Conservation (phyloP, 1,139 yeast species). For the Zygosaccharomyces pseudobailii region DNA sequence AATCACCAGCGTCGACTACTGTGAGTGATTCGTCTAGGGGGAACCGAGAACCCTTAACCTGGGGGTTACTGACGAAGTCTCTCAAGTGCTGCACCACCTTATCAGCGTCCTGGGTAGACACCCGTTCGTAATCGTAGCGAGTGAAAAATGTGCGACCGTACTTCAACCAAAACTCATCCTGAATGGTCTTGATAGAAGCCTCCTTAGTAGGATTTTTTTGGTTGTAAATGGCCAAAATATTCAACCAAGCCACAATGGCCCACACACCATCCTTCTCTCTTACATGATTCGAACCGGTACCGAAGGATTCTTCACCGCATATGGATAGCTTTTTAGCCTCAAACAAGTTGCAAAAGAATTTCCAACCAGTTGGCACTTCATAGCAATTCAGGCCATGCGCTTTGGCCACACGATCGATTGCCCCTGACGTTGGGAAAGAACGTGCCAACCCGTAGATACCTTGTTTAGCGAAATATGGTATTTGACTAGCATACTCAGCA, state of each 20-base stretch:
- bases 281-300: slow-evolving; percentile 95
- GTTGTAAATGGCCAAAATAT: slow-evolving; percentile 75
- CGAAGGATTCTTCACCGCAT: slow-evolving; percentile 98
- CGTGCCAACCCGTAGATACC: slow-evolving; percentile 96
- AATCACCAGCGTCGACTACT: slow-evolving; percentile 77
- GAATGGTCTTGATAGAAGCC: slow-evolving; percentile 73
- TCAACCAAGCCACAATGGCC: slow-evolving; percentile 98
- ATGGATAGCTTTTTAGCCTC: slow-evolving; percentile 90
- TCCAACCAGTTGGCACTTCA: slow-evolving; percentile 99
- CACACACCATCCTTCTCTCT: slow-evolving; percentile 97
- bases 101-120: slow-evolving; percentile 68
- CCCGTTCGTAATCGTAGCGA: slow-evolving; percentile 89
- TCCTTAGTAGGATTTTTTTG: slow-evolving; percentile 55
- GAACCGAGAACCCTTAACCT: slow-evolving; percentile 42
- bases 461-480: slow-evolving; percentile 82
- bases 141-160: slow-evolving; percentile 98
- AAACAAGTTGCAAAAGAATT: slow-evolving; percentile 91
- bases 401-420: slow-evolving; percentile 87
- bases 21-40: slow-evolving; percentile 43
- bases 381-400: slow-evolving; percentile 68
- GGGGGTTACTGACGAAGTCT: slow-evolving; percentile 39
- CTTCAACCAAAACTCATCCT: slow-evolving; percentile 79
- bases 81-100: slow-evolving; percentile 59
- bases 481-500: slow-evolving; percentile 81
- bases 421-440: slow-evolving; percentile 96